Percentiles rank a stretch among this genome's conserved stretches.
Evolutionary conservation across 139 green algal genomes (phyloP).

Genomic region (Deuterostichococcus epilithicus): DNA sequence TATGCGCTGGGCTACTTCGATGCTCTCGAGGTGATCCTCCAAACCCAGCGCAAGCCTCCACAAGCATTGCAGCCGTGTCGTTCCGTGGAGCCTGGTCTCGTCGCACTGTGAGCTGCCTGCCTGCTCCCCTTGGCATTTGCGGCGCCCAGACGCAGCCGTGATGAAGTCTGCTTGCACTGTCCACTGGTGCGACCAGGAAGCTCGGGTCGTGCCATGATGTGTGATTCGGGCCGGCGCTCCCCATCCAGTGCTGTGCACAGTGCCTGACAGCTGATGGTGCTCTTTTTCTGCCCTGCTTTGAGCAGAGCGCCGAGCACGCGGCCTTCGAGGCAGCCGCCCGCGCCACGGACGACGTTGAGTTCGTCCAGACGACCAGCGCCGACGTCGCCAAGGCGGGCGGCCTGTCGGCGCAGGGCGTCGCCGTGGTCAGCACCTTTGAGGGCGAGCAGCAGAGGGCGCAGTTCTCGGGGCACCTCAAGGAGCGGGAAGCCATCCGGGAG

Average conservation of each 20-base stretch:
- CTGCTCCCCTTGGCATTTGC: no score
- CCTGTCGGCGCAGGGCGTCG: conserved; percentile 42
- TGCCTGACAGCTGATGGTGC: no score
- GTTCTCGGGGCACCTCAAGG: conserved; percentile 7
- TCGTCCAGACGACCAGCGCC: conserved; percentile 56
- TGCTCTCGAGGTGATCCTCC: conserved; percentile 20
- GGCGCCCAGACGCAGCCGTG: no score
- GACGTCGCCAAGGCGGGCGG: conserved; percentile 65
- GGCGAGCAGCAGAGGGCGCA: conserved; percentile 28
- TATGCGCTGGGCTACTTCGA: conserved; percentile 75
- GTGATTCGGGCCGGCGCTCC: no score
- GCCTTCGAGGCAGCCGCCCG: conserved; percentile 51
- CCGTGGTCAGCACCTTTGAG: conserved; percentile 65
- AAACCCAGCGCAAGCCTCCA: background rate
- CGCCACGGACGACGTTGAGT: conserved; percentile 57
- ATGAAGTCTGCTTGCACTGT: no score
- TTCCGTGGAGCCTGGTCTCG: no score
- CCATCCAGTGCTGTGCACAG: no score
- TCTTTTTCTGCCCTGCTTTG: background rate
- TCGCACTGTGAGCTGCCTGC: no score
- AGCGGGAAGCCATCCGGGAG: conserved; percentile 28
- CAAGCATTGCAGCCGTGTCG: no score
- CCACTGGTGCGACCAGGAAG: no score
- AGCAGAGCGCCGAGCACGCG: conserved; percentile 56
- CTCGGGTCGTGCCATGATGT: no score